Conservation (phyloP, 2,329 filamentous ascomycete genomes). For the Ophiostoma sp. region DNA sequence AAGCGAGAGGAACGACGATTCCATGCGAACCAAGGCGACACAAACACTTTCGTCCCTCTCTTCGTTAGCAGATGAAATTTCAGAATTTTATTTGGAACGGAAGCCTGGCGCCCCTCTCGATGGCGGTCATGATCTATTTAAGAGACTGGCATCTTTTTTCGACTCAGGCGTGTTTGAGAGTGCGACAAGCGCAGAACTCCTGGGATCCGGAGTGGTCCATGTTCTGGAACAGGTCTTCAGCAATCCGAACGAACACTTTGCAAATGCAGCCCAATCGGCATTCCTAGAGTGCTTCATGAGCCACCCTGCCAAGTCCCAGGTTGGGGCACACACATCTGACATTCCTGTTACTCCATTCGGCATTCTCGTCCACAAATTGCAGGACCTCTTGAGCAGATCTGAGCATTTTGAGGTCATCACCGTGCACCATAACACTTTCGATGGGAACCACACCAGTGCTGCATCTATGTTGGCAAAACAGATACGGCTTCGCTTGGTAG, state of each 20-base stretch:
- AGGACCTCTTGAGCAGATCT: constrained; percentile 91
- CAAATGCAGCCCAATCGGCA: constrained; percentile 70
- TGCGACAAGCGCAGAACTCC: constrained; percentile 90
- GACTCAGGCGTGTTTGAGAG: constrained; percentile 85
- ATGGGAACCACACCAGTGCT: constrained; percentile 85
- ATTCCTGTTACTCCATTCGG: constrained; percentile 83
- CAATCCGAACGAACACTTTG: constrained; percentile 62
- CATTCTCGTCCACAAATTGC: constrained; percentile 86
- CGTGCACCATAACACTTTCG: constrained; percentile 87
- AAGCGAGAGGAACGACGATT: constrained; percentile 67
- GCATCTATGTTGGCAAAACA: constrained; percentile 97
- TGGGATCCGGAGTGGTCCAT: constrained; percentile 86
- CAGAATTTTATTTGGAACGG: constrained; percentile 65
- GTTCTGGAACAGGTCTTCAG: constrained; percentile 81
- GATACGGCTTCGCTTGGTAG: constrained; percentile 81
- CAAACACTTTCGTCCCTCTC: constrained; percentile 74
- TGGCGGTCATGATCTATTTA: constrained; percentile 68
- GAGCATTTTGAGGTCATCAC: constrained; percentile 98
- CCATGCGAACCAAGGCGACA: constrained; percentile 75
- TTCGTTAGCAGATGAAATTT: constrained; percentile 69
- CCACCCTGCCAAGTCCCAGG: constrained; percentile 63
- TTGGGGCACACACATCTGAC: constrained; percentile 63
- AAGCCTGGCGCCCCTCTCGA: constrained; percentile 47
- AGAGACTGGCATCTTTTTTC: constrained; percentile 77
- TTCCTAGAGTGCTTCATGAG: constrained; percentile 95